Base-by-base conservation (phyloP, 179 eudicot species). In the Dionaea muscipula region DNA sequence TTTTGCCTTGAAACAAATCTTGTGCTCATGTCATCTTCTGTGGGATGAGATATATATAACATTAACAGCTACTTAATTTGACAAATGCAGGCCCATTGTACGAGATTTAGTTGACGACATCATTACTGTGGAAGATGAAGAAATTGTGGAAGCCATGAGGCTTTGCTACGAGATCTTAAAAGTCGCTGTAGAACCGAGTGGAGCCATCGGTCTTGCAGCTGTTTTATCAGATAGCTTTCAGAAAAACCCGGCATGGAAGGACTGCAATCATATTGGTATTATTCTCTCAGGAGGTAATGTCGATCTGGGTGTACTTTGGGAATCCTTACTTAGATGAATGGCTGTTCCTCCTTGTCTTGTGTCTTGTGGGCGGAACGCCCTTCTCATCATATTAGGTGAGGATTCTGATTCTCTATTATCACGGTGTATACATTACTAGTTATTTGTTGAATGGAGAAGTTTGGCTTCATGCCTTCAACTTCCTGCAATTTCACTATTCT, bases 151-250 rank as follows among this genome's bases (percentile, higher is more conserved):
- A 62, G 98, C 98, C 15, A 84, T 72, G 91, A 77, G 66, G 64
- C 84, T 76, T 36, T 86, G 94, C 63, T 91, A 86, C 49, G 85
- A 91, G 68, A 75, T 91, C 72, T 67, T 91, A 55, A 91, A 91
- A 77, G 79, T 91, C 25, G 94, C 82, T 6, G 87, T 91, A 4
- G 98, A 91, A 53, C 98, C 95, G 15, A 86, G 98, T 62, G 95
- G 90, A 73, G 95, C 95, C 35, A 78, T 90, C 38, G 95, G 95
- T 45, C 85, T 90, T 24, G 97, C 97, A 4, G 88, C 84, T 14
- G 87, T 82, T 69, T 65, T 86, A 27, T 90, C 95, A 0, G 73
- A 80, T 31, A 65, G 68, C 51, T 90, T 90, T 68, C 78, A 65
- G 55, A 66, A 75, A 23, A 80, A 78, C 67, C 77, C 84, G 11